Base-by-base conservation (phyloP, 2,329 filamentous ascomycete genomes). In the Beauveria sp. region DNA sequence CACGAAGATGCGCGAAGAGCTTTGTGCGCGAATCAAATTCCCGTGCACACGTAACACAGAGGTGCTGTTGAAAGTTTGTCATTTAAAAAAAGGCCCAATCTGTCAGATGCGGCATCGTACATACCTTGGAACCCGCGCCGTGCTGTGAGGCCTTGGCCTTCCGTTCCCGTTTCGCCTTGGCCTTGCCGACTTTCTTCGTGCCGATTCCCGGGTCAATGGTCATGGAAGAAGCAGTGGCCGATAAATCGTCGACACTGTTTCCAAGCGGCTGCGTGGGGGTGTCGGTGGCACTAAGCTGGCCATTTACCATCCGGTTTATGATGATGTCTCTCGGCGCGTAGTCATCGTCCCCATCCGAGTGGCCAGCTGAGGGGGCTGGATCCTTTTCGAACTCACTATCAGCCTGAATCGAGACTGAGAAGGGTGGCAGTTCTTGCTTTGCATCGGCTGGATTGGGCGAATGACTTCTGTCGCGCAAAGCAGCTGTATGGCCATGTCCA, bases 1-100 rank as follows among this genome's bases (percentile, higher is more conserved):
- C 81, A 64, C 85, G 83, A 62, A 95, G 80, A 72, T 96, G 91
- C 58, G 82, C 78, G 71, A 93, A 93, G 20, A 96, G 74, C 66
- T 85, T 86, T 6, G 84, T 88, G 66, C 86, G 87, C 1, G 88
- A 91, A 0, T 83, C 65, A 61, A 83, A 85, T 1, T 62, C 65
- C 62, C 75, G 73, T 3, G 73, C 70, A 66, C 82, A 85, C 18
- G 76, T 71, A 28, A 72, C 69, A 66, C 81, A 83, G 61, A 66
- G 73, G 59, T 80, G 72, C 73, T 78, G 56, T 56, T 40, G 18
- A 22, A 34, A 10, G 12, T 3, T 26, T 8, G 22, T 49, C 16
- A 52, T 53, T 47, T 22, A 22, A 62, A 42, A 46, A 24, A 55
- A 47, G n/a, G 14, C 10, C 34, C 20, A 10, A 16, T 43, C 4